Evolutionary conservation across 768 basidiomycete genomes (phyloP).

Genomic region (Boletus subparvulus): DNA sequence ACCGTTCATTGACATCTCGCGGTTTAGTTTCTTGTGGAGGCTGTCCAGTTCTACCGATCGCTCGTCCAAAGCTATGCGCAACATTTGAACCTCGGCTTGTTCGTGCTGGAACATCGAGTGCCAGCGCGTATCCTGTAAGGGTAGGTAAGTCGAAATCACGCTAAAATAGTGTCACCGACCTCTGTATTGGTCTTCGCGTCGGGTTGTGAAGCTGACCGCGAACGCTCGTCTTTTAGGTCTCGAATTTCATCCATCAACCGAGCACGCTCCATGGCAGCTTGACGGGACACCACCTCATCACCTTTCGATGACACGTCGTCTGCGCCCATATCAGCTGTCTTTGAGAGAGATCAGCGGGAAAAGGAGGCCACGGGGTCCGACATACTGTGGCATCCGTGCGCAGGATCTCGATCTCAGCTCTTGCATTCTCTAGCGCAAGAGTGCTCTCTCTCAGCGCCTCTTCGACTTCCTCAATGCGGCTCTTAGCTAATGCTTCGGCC

Average conservation of each 20-base stretch:
- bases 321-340: slow-evolving; percentile 50
- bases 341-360: slow-evolving; percentile 12
- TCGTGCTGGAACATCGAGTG: slow-evolving; percentile 31
- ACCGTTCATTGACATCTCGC: slow-evolving; percentile 52
- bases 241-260: slow-evolving; percentile 56
- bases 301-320: slow-evolving; percentile 47
- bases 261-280: slow-evolving; percentile 49
- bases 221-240: slow-evolving; percentile 47
- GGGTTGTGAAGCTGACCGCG: slow-evolving; percentile 28
- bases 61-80: slow-evolving; percentile 37
- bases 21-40: slow-evolving; percentile 57
- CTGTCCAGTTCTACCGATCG: slow-evolving; percentile 53
- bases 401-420: slow-evolving; percentile 83
- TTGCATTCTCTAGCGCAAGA: slow-evolving; percentile 81
- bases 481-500: slow-evolving; percentile 59
- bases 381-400: slow-evolving; percentile 76
- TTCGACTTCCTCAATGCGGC: slow-evolving; percentile 81
- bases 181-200: slow-evolving; percentile 21
- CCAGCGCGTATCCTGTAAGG: slow-evolving; percentile 27
- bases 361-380: neutral
- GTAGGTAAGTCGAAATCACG: slow-evolving; percentile 1
- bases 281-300: slow-evolving; percentile 46
- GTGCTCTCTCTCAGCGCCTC: slow-evolving; percentile 87
- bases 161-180: slow-evolving; percentile 6
- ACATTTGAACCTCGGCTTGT: slow-evolving; percentile 30